These are phyloP conservation scores for Spatholobus suberectus DNA, from an alignment of 306 rosid species.

Conservation along the genomic window DNA sequence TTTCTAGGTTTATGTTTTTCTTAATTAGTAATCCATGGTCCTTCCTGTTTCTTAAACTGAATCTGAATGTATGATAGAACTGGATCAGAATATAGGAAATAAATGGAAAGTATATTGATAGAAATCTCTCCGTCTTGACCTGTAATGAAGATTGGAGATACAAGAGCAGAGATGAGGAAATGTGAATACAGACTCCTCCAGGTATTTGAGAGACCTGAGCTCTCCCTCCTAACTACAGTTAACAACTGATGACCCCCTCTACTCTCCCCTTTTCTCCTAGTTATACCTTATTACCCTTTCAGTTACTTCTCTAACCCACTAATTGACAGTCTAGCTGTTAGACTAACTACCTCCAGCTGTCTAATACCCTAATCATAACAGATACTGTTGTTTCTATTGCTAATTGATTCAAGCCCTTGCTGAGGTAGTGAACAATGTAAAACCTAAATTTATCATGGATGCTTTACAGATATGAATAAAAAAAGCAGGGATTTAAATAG, in stretches of 20 bases:
- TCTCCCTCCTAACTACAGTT: neutral
- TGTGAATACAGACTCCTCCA: neutral
- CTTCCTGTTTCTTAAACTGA: slow-evolving; percentile 3
- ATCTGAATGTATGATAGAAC: slow-evolving; percentile 24
- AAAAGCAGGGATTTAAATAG: neutral
- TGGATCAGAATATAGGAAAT: neutral
- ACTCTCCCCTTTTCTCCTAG: neutral
- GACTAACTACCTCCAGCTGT: neutral
- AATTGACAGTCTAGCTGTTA: neutral
- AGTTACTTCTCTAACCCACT: neutral
- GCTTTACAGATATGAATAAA: slow-evolving; percentile 15
- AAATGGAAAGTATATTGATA: neutral
- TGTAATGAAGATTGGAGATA: neutral
- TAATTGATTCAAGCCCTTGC: neutral
- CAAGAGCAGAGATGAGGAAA: neutral
- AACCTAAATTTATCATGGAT: neutral
- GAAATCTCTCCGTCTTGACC: neutral
- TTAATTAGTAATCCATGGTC: slow-evolving; percentile 14
- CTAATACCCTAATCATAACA: neutral
- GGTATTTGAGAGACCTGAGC: neutral
- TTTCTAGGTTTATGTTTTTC: neutral
- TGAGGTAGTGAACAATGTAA: neutral
- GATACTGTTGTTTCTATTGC: neutral
- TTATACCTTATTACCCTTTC: neutral
- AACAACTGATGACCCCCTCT: neutral